Percentiles rank a stretch among this genome's conserved stretches.
phyloP scores from a whole-genome alignment of 768 basidiomycete genomes.

The Termitomyces heimii region DNA sequence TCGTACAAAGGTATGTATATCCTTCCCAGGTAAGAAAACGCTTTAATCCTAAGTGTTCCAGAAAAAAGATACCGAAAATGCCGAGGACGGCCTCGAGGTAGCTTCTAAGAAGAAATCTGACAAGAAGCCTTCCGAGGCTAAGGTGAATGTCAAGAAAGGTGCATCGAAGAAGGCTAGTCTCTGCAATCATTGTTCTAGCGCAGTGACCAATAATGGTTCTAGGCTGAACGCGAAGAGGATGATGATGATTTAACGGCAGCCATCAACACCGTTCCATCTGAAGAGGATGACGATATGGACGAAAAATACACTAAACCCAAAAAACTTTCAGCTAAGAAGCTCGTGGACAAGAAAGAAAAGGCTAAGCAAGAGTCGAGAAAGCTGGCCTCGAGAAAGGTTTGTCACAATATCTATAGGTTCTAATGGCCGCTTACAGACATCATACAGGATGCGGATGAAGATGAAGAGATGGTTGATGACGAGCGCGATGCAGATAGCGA shows the following conservation, averaged over 20 bases:
- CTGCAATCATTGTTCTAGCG: not conserved
- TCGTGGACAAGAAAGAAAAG: slow-evolving; percentile 18
- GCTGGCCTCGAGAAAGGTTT: slow-evolving; percentile 15
- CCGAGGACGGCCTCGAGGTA: slow-evolving; percentile 37
- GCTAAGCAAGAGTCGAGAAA: slow-evolving; percentile 33
- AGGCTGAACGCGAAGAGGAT: slow-evolving; percentile 30
- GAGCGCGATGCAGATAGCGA: slow-evolving; percentile 44
- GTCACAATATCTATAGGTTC: not conserved
- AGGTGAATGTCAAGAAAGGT: slow-evolving; percentile 48
- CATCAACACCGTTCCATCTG: slow-evolving; percentile 28
- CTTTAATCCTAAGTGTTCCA: slow-evolving; percentile 4
- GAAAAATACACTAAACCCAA: slow-evolving; percentile 39
- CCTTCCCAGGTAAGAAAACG: not conserved
- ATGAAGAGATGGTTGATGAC: slow-evolving; percentile 35
- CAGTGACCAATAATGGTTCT: not conserved
- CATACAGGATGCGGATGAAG: slow-evolving; percentile 27
- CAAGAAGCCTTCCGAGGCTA: slow-evolving; percentile 15
- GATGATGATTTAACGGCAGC: slow-evolving; percentile 41
- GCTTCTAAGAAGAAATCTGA: slow-evolving; percentile 32
- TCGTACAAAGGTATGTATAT: slow-evolving; percentile 21
- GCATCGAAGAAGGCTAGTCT: slow-evolving; percentile 29
- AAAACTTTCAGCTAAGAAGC: slow-evolving; percentile 31
- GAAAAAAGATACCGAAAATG: slow-evolving; percentile 24
- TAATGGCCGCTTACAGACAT: not conserved
- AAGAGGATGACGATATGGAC: slow-evolving; percentile 28